phyloP scores from a whole-genome alignment of 148 eudicot species.

The Pharnaceum exiguum region DNA sequence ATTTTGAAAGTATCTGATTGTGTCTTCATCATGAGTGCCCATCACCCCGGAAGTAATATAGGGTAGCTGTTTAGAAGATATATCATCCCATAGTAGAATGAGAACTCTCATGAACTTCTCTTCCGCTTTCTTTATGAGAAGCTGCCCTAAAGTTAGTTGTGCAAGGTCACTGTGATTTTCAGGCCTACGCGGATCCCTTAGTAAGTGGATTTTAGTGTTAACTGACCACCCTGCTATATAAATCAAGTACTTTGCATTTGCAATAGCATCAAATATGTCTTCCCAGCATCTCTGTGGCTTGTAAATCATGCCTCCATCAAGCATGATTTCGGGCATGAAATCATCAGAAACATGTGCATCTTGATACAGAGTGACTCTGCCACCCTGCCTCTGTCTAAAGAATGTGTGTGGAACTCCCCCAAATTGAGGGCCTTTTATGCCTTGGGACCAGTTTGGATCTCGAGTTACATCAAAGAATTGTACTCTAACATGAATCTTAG shows the following conservation, averaged over 20 bases:
- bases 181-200: constrained; percentile 55
- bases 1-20: constrained; percentile 44
- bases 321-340: constrained; percentile 19
- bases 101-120: constrained; percentile 52
- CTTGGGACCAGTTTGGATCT: constrained; percentile 61
- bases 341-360: constrained; percentile 61
- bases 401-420: constrained; percentile 56
- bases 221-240: constrained; percentile 88
- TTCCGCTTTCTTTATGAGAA: constrained; percentile 51
- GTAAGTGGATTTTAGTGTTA: constrained; percentile 42
- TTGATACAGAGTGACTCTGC: constrained; percentile 52
- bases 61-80: constrained; percentile 46
- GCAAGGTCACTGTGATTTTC: constrained; percentile 21
- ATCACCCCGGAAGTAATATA: constrained; percentile 55
- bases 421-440: constrained; percentile 40
- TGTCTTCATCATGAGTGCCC: constrained; percentile 80
- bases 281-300: constrained; percentile 64
- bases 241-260: constrained; percentile 48
- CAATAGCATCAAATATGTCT: constrained; percentile 64
- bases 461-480: constrained; percentile 38
- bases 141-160: constrained; percentile 49
- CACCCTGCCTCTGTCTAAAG: constrained; percentile 59
- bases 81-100: constrained; percentile 82
- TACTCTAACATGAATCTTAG: constrained; percentile 56
- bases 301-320: constrained; percentile 24